Percentiles rank a stretch among this genome's conserved stretches.
phyloP scores from a whole-genome alignment of 2,329 filamentous ascomycete genomes.

The Xylariaceae sp. region DNA sequence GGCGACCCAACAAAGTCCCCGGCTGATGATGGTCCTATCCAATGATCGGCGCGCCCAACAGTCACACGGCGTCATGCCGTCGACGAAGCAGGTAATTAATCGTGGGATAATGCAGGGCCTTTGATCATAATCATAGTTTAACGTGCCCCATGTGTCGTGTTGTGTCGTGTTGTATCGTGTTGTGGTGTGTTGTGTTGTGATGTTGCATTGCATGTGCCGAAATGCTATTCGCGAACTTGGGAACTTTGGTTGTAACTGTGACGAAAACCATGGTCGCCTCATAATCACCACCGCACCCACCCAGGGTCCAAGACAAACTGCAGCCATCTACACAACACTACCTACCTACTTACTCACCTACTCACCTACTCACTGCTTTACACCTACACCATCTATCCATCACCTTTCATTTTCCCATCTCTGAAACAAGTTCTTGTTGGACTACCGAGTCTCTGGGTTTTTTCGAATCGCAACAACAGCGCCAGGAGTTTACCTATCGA shows the following conservation, averaged over 20 bases:
- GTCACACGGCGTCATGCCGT: slow-evolving; percentile 13
- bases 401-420: background rate
- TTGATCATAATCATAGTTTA: background rate
- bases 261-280: slow-evolving; percentile 9
- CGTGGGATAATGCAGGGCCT: background rate
- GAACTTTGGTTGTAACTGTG: slow-evolving; percentile 1
- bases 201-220: slow-evolving; percentile 4
- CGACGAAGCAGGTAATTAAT: background rate
- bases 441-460: no score
- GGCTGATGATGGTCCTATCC: background rate
- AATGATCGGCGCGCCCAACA: background rate
- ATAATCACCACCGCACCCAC: background rate
- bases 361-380: no score
- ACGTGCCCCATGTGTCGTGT: background rate
- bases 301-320: background rate
- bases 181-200: no score
- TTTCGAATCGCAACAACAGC: no score
- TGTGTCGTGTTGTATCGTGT: no score
- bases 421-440: background rate
- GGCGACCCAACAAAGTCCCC: slow-evolving; percentile 4
- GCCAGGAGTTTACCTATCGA: no score
- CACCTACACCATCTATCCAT: no score
- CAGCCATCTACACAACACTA: background rate
- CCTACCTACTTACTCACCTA: no score
- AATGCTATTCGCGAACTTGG: slow-evolving; percentile 7